phyloP scores from a whole-genome alignment of 2,329 filamentous ascomycete species.

The Balansia obtecta region DNA sequence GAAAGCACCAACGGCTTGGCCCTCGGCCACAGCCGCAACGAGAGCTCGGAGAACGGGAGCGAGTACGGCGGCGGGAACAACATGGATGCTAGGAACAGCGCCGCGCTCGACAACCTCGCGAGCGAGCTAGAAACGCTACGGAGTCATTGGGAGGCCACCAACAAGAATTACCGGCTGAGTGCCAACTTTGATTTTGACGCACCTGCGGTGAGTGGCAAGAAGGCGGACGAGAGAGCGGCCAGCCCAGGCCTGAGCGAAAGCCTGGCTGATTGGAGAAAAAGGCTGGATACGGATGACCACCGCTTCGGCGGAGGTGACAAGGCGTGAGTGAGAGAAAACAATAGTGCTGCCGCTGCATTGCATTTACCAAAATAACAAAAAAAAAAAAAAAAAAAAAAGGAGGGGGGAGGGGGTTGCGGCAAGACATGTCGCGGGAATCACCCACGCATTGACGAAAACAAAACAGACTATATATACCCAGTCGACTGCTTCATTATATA shows the following conservation, averaged over 20 bases:
- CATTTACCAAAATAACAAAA: too few relatives aligned
- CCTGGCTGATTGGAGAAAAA: slow-evolving; percentile 68
- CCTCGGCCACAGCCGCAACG: slow-evolving; percentile 35
- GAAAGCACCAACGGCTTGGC: slow-evolving; percentile 22
- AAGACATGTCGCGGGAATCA: slow-evolving; percentile 8
- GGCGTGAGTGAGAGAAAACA: neutral
- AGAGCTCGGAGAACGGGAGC: slow-evolving; percentile 49
- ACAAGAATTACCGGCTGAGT: slow-evolving; percentile 86
- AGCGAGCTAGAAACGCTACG: slow-evolving; percentile 84
- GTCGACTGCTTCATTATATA: slow-evolving; percentile 13
- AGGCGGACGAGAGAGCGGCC: slow-evolving; percentile 29
- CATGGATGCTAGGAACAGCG: slow-evolving; percentile 41
- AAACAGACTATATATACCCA: slow-evolving; percentile 17
- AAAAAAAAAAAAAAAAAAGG: too few relatives aligned
- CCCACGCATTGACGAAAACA: slow-evolving; percentile 19
- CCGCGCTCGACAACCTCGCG: slow-evolving; percentile 78
- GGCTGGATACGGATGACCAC: slow-evolving; percentile 47
- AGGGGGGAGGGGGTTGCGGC: neutral
- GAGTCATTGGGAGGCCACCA: slow-evolving; percentile 89
- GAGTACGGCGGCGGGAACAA: slow-evolving; percentile 44
- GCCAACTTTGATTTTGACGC: slow-evolving; percentile 77
- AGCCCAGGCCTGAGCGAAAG: slow-evolving; percentile 51
- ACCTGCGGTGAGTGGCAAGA: slow-evolving; percentile 24
- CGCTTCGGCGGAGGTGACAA: slow-evolving; percentile 12
- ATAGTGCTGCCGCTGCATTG: neutral